phyloP scores from a whole-genome alignment of 306 rosid species.

The Betula pendula region DNA sequence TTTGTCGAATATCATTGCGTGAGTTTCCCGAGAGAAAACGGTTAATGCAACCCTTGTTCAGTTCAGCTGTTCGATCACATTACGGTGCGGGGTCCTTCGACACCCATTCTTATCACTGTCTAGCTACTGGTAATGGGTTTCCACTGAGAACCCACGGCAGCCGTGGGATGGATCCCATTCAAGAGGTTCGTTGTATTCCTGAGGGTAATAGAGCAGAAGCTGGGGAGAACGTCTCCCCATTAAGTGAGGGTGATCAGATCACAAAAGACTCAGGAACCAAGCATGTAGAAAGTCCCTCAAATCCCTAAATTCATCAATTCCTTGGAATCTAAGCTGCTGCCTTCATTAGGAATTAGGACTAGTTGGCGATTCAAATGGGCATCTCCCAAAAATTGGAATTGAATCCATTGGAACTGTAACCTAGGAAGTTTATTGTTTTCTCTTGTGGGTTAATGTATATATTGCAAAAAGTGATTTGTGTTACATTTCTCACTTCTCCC shows the following conservation, averaged over 20 bases:
- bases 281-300: constrained; percentile 83
- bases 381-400: constrained; percentile 24
- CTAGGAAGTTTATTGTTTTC: constrained; percentile 26
- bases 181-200: constrained; percentile 46
- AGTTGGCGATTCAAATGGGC: constrained; percentile 21
- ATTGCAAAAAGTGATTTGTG: constrained; percentile 31
- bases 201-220: constrained; percentile 46
- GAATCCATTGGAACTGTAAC: constrained; percentile 22
- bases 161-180: constrained; percentile 43
- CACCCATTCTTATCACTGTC: constrained; percentile 44
- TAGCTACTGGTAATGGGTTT: constrained; percentile 36
- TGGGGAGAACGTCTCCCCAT: constrained; percentile 39
- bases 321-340: constrained; percentile 13
- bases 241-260: constrained; percentile 39
- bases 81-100: constrained; percentile 43
- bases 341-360: constrained; percentile 5
- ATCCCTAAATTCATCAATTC: constrained; percentile 39
- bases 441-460: constrained; percentile 42
- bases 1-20: constrained; percentile 76
- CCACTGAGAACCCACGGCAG: constrained; percentile 38
- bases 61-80: constrained; percentile 57
- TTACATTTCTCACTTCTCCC: constrained; percentile 11
- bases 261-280: constrained; percentile 59
- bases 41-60: constrained; percentile 65
- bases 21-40: constrained; percentile 56